phyloP scores from a whole-genome alignment of 2,329 filamentous ascomycete genomes.

The Trichoderma sp. region DNA sequence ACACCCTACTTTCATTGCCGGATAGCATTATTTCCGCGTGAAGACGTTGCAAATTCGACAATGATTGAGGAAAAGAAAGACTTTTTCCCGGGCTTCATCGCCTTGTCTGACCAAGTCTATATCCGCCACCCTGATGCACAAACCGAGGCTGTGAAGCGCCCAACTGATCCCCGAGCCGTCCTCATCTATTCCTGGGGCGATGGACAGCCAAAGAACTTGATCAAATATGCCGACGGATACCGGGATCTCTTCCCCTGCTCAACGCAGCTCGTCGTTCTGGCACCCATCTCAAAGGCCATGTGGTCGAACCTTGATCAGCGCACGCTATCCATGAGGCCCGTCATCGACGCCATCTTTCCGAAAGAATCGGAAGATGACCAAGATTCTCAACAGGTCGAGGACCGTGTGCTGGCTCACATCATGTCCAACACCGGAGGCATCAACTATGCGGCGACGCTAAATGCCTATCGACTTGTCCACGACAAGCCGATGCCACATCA shows the following conservation, averaged over 20 bases:
- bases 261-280: slow-evolving; percentile 50
- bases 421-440: slow-evolving; percentile 60
- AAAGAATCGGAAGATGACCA: slow-evolving; percentile 21
- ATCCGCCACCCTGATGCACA: slow-evolving; percentile 35
- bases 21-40: background rate
- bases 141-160: slow-evolving; percentile 22
- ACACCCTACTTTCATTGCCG: background rate
- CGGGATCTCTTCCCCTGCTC: slow-evolving; percentile 48
- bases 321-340: slow-evolving; percentile 43
- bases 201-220: slow-evolving; percentile 50
- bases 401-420: slow-evolving; percentile 46
- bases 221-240: slow-evolving; percentile 55
- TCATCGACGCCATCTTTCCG: slow-evolving; percentile 40
- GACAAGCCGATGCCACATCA: slow-evolving; percentile 44
- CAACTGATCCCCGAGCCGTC: slow-evolving; percentile 42
- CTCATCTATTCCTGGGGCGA: slow-evolving; percentile 59
- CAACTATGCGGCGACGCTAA: slow-evolving; percentile 48
- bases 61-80: slow-evolving; percentile 11
- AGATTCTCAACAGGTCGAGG: slow-evolving; percentile 18
- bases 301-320: slow-evolving; percentile 43
- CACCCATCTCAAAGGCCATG: slow-evolving; percentile 46
- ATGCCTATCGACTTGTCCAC: slow-evolving; percentile 42
- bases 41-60: background rate
- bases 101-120: slow-evolving; percentile 47
- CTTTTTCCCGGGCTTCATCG: slow-evolving; percentile 44